phyloP scores from a whole-genome alignment of 768 basidiomycete genomes.

The Hydnomerulius pinastri region DNA sequence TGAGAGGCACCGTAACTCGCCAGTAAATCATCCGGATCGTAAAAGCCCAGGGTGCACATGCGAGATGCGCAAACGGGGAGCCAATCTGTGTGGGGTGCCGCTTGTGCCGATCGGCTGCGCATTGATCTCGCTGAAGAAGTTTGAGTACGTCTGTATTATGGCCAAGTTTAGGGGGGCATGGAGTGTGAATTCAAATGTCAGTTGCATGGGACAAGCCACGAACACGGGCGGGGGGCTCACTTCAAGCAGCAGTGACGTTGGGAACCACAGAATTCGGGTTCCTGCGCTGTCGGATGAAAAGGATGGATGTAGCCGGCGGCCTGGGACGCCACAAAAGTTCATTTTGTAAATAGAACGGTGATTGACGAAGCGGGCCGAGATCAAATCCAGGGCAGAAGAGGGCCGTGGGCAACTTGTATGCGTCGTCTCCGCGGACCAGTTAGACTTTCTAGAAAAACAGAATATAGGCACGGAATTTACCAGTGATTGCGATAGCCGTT shows the following conservation, averaged over 20 bases:
- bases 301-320: not conserved
- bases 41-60: no score
- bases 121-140: no score
- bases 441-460: not conserved
- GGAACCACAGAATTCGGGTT: not conserved
- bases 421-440: conserved; percentile 2
- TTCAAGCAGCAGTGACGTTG: not conserved
- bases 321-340: not conserved
- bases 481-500: not conserved
- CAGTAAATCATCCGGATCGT: no score
- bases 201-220: not conserved
- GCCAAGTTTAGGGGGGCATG: not conserved
- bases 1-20: no score
- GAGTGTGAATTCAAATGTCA: not conserved
- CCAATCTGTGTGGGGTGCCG: no score
- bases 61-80: no score
- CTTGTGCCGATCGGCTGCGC: no score
- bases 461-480: not conserved
- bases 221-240: no score
- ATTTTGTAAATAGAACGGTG: not conserved
- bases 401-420: not conserved
- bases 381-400: no score
- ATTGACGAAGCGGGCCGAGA: conserved; percentile 3
- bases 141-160: not conserved
- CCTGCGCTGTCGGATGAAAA: not conserved